Evolutionary conservation across 139 green algal genomes (phyloP), one percentile per base, ranked within the genome.

Genomic region (Chlorella sp.): DNA sequence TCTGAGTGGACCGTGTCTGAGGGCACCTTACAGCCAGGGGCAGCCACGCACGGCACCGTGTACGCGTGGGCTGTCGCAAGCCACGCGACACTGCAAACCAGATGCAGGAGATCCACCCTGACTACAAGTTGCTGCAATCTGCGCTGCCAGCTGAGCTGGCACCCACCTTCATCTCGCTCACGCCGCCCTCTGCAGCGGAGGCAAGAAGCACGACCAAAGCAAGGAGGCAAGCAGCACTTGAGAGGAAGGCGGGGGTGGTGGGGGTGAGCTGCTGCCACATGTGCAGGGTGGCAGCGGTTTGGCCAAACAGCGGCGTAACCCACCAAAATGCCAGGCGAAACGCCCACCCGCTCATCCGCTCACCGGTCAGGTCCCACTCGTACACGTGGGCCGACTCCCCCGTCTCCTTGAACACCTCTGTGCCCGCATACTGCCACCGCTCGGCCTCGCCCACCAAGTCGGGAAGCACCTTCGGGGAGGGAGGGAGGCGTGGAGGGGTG

Each of bases 341-440:
- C n/a, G n/a, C n/a, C 77, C 37, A 60, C 77, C 77, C 42, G 12
- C 61, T 11, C 83, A n/a, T 36, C 75, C 34, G 60, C 83, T 7
- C 76, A 85, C 86, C 53, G 3, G 81, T 92, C n/a, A 93, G 75
- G 36, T 89, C 37, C 88, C 90, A 94, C 19, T 90, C 80, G 60
- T 84, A 95, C 14, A 83, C 80, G 21, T 91, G 39, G 0, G 89
- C 90, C 32, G 86, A 66, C 36, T 89, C 37, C 24, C 69, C 85
- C 12, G 36, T 80, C n/a, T 89, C 85, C 85, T 89, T 82, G 71
- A 89, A 89, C 53, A 89, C 71, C 84, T 88, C 84, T 16, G 84
- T 88, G 66, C 92, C 92, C 42, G 86, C 84, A 79, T 94, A 95
- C 21, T 32, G 24, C 93, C 93, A 95, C 12, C 92, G 79, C 4